Evolutionary conservation across 345 rosid species (phyloP), one percentile per base, ranked within the genome.

Genomic region (Mercurialis annua): DNA sequence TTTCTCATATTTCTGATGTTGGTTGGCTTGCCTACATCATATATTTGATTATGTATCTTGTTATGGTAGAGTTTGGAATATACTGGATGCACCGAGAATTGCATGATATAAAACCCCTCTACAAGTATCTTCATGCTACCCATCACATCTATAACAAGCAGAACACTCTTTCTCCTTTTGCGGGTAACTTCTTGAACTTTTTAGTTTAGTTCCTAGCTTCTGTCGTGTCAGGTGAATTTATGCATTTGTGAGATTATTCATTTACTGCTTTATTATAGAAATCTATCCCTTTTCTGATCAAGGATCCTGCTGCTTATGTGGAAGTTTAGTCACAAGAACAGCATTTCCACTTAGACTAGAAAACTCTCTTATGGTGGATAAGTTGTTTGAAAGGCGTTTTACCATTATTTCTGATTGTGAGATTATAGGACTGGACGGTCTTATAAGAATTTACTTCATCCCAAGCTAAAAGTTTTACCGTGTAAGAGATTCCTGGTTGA

Each of bases 61-160:
- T 79, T 54, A 0, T 86, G 21, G 91, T 85, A 58, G 99, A 94
- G 88, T 89, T 91, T 77, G 92, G 95, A 53, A 91, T 94, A 66
- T 94, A 94, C 72, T 92, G 98, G 98, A 84, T 89, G 95, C 98
- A 94, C 56, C 72, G 95, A 72, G 93, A 89, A 82, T 80, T 92
- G 74, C 99, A 94, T 74, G 99, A 89, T 80, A 91, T 94, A 53
- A 91, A 94, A 74, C 94, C 92, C 72, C 73, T 94, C 0, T 94
- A 94, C 83, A 94, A 89, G 79, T 78, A 83, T 70, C 88, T 94
- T 68, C 98, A 91, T 68, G 96, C 92, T 1, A 88, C 92, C 6
- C 98, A 94, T 71, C 99, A 91, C 65, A 86, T 94, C 81, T 94
- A 91, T 85, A 91, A 94, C 80, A 94, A 94, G 89, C 96, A 91